phyloP scores from a whole-genome alignment of 177 flowering plant species.

The Vitis hybrid region DNA sequence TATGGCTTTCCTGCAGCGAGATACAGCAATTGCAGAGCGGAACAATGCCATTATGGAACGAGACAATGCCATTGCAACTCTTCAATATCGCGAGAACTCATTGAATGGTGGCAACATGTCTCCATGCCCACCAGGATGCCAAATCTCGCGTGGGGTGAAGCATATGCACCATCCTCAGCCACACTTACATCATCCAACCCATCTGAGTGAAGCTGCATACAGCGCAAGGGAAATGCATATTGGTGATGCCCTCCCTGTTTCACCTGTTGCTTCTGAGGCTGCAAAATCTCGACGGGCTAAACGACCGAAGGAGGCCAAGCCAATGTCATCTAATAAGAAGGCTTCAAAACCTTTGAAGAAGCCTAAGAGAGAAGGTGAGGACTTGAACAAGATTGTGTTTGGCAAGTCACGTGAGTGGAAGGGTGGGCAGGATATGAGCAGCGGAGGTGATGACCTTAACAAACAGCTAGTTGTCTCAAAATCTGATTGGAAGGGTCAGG shows the following conservation, averaged over 20 bases:
- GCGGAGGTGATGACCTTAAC: conserved; percentile 47
- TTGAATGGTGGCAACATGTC: conserved; percentile 41
- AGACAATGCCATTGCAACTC: conserved; percentile 68
- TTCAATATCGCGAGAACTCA: conserved; percentile 62
- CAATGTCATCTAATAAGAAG: conserved; percentile 35
- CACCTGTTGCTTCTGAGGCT: conserved; percentile 40
- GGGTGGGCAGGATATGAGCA: conserved; percentile 33
- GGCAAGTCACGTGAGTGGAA: conserved; percentile 53
- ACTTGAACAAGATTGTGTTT: conserved; percentile 49
- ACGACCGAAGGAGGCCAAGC: conserved; percentile 50
- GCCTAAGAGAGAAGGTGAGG: conserved; percentile 53
- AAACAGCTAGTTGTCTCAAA: conserved; percentile 45
- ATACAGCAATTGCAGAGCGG: conserved; percentile 58
- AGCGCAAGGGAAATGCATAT: conserved; percentile 49
- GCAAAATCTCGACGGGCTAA: conserved; percentile 49
- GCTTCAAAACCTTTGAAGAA: conserved; percentile 41
- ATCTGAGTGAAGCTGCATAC: conserved; percentile 41
- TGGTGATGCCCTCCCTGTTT: conserved; percentile 43
- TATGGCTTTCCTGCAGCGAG: conserved; percentile 64
- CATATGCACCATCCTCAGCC: conserved; percentile 63
- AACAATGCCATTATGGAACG: conserved; percentile 60
- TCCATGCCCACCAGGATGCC: conserved; percentile 65
- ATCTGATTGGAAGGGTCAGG: conserved; percentile 81
- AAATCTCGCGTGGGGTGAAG: conserved; percentile 60
- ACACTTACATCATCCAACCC: conserved; percentile 38